Evolutionary conservation across 106 monocot species (phyloP).

Genomic region (Vanilla planifolia): DNA sequence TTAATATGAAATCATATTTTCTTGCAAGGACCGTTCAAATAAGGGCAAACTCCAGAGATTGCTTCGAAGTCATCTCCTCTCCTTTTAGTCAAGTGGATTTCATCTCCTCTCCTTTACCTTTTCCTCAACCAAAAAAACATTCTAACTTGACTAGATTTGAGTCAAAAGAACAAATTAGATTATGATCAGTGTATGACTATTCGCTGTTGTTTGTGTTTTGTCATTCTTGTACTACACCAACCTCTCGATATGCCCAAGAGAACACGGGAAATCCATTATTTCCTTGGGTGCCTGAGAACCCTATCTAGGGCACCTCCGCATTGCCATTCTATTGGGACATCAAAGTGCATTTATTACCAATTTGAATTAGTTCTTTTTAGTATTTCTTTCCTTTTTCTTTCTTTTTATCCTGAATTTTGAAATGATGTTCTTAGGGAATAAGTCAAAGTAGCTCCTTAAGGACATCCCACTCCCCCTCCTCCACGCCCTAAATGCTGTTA

Average conservation of each 20-base stretch:
- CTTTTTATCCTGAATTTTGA: no score
- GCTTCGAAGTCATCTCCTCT: conserved; percentile 1
- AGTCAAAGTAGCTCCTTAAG: no score
- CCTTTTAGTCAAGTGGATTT: no score
- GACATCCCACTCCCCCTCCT: no score
- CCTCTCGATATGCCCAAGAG: no score
- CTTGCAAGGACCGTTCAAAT: conserved; percentile 10
- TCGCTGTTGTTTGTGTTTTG: conserved; percentile 5
- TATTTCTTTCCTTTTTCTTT: no score
- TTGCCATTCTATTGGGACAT: neutral
- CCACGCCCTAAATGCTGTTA: no score
- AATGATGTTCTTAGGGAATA: no score
- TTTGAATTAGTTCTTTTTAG: no score
- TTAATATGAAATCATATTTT: conserved; percentile 11
- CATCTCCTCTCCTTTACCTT: conserved; percentile 14
- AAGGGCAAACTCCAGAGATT: conserved; percentile 14
- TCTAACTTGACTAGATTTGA: neutral
- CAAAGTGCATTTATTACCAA: no score
- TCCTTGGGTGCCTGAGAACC: neutral
- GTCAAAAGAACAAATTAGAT: neutral
- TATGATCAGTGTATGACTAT: conserved; percentile 6
- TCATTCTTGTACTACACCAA: conserved; percentile 12
- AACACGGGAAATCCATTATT: neutral
- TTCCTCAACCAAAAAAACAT: conserved; percentile 5
- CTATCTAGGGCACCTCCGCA: conserved; percentile 14